A percentile compares a stretch with the other conserved stretches of the same genome.
These are phyloP conservation scores for Nectriaceae sp. DNA, from an alignment of 2,329 filamentous ascomycete species.

Conservation along the genomic window DNA sequence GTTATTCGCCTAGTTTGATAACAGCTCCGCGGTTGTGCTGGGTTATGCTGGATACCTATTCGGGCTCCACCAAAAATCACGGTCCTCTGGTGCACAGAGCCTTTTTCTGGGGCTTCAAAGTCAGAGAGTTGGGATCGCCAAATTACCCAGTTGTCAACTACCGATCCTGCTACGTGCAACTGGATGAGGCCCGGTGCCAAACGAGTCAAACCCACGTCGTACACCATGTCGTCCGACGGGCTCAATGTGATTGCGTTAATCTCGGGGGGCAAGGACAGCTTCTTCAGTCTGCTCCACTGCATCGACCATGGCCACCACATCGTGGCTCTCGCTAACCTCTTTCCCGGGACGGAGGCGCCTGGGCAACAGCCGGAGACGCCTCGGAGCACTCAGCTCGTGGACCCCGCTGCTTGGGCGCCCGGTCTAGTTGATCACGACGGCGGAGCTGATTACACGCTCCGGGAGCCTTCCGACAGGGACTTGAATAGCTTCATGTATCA, in stretches of 20 bases:
- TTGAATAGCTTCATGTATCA: conserved; percentile 99
- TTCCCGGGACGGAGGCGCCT: conserved; percentile 45
- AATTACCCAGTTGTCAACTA: neutral
- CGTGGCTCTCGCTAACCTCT: conserved; percentile 86
- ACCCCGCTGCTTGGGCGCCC: conserved; percentile 22
- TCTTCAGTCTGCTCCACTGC: conserved; percentile 92
- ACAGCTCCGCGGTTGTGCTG: neutral
- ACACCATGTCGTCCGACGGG: conserved; percentile 43
- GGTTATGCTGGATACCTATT: neutral
- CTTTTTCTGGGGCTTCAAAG: neutral
- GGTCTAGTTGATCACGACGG: conserved; percentile 8
- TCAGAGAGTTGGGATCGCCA: neutral
- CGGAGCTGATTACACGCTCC: conserved; percentile 2
- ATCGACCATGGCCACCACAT: conserved; percentile 81
- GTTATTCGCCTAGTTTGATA: neutral
- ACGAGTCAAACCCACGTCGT: neutral
- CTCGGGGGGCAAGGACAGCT: conserved; percentile 95
- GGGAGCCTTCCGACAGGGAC: conserved; percentile 45
- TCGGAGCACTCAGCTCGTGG: conserved; percentile 19
- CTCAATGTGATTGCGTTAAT: conserved; percentile 87
- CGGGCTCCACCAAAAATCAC: neutral
- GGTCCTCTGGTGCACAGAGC: neutral
- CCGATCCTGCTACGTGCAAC: neutral
- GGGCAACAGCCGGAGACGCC: conserved; percentile 7
- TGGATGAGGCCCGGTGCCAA: too few relatives aligned